These are phyloP conservation scores for Penicillium sp. DNA, from an alignment of 2,329 filamentous ascomycete species.

Conservation along the genomic window DNA sequence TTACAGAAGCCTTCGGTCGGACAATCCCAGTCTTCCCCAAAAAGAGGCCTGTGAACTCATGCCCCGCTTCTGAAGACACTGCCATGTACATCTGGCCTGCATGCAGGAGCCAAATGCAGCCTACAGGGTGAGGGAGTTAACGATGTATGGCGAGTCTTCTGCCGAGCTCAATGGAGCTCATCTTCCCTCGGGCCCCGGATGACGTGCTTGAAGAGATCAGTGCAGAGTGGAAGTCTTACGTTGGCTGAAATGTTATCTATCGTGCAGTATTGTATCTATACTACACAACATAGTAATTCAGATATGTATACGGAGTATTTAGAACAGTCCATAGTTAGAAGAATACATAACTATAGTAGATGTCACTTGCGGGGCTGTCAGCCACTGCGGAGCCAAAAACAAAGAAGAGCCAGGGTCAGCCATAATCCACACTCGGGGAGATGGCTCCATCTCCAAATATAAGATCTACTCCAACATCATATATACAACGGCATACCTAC, in stretches of 20 bases:
- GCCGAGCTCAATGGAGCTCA: background rate
- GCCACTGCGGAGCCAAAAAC: conserved; percentile 9
- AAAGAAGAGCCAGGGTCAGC: conserved; percentile 4
- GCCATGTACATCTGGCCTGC: conserved; percentile 3
- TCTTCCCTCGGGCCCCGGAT: conserved; percentile 4
- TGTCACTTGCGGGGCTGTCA: conserved; percentile 7
- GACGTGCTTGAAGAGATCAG: conserved; percentile 13
- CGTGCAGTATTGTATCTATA: background rate
- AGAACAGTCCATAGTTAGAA: background rate
- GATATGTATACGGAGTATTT: background rate
- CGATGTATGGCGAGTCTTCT: conserved; percentile 11
- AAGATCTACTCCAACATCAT: conserved; percentile 2
- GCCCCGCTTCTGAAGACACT: background rate
- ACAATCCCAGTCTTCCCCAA: background rate
- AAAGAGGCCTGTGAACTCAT: background rate
- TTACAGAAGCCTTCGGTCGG: conserved; percentile 7
- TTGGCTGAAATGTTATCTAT: background rate
- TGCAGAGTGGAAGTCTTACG: background rate
- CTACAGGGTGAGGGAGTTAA: background rate
- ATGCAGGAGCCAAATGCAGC: background rate
- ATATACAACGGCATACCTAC: background rate
- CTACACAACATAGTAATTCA: background rate
- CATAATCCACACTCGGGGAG: conserved; percentile 5
- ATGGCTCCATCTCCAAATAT: conserved; percentile 4
- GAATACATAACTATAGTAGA: background rate